Conservation (phyloP, 495 filamentous ascomycete species). For the Margaritispora aquatica region DNA sequence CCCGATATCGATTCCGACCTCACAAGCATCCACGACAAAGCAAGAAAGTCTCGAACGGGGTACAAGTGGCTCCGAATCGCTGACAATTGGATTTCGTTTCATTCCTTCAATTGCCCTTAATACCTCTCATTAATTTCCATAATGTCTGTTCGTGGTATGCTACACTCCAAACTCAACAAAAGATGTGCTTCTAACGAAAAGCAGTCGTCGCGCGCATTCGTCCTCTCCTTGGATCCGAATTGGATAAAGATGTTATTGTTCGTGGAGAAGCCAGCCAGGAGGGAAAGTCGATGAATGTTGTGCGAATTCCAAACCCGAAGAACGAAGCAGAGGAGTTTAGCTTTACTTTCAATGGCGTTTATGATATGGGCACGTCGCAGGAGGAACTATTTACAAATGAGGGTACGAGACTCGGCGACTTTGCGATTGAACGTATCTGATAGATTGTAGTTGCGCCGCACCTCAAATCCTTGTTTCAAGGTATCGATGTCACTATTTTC, state of each 20-base stretch:
- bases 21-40: background rate
- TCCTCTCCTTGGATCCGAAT: slow-evolving; percentile 77
- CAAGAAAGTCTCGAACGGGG: slow-evolving; percentile 8
- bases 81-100: background rate
- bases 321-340: slow-evolving; percentile 86
- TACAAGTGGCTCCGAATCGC: slow-evolving; percentile 19
- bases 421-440: slow-evolving; percentile 5
- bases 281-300: slow-evolving; percentile 51
- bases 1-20: background rate
- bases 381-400: slow-evolving; percentile 84
- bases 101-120: background rate
- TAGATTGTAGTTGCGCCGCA: slow-evolving; percentile 42
- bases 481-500: slow-evolving; percentile 90
- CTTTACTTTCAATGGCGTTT: slow-evolving; percentile 93
- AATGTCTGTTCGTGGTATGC: slow-evolving; percentile 25
- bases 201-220: slow-evolving; percentile 80
- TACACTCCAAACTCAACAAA: background rate
- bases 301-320: slow-evolving; percentile 92
- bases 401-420: slow-evolving; percentile 46
- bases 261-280: slow-evolving; percentile 51
- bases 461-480: slow-evolving; percentile 87
- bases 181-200: background rate
- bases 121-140: slow-evolving; percentile 9
- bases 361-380: slow-evolving; percentile 71
- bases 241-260: slow-evolving; percentile 80